A percentile compares a stretch with the other conserved stretches of the same genome.
These are phyloP conservation scores for Arabis alpina DNA, from an alignment of 345 rosid species.

Conservation along the genomic window DNA sequence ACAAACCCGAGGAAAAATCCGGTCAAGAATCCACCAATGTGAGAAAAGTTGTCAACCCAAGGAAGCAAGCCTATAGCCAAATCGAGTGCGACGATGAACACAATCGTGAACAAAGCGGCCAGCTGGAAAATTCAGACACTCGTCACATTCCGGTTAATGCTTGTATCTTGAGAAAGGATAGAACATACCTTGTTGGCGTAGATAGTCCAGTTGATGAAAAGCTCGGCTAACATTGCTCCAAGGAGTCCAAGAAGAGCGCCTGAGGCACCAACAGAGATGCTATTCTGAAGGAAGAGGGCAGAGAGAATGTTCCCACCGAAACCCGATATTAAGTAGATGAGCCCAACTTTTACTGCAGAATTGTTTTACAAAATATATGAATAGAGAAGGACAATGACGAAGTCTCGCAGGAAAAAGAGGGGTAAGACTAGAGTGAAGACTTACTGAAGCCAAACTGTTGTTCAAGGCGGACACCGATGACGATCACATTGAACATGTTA, in stretches of 20 bases:
- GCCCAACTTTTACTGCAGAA: constrained; percentile 69
- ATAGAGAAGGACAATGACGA: neutral
- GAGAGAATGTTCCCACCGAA: constrained; percentile 81
- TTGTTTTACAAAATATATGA: neutral
- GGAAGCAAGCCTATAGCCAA: constrained; percentile 89
- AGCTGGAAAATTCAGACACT: constrained; percentile 45
- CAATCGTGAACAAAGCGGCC: constrained; percentile 61
- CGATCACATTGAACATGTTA: constrained; percentile 73
- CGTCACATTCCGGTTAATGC: neutral
- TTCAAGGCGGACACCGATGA: constrained; percentile 86
- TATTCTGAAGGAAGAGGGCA: constrained; percentile 61
- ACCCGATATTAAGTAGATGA: constrained; percentile 77
- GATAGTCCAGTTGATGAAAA: constrained; percentile 93
- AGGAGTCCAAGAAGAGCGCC: constrained; percentile 98
- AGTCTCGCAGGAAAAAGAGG: neutral
- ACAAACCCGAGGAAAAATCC: constrained; percentile 77
- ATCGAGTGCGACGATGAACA: constrained; percentile 64
- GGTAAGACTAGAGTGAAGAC: constrained; percentile 8
- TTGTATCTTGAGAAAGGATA: constrained; percentile 1
- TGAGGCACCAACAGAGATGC: constrained; percentile 94
- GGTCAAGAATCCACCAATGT: constrained; percentile 78
- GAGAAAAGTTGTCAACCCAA: constrained; percentile 92
- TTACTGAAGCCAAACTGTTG: constrained; percentile 92
- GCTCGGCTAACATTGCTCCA: constrained; percentile 95
- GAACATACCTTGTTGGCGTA: constrained; percentile 72